Evolutionary conservation across 2,329 filamentous ascomycete genomes (phyloP).

Genomic region (Venturia aucupariae): DNA sequence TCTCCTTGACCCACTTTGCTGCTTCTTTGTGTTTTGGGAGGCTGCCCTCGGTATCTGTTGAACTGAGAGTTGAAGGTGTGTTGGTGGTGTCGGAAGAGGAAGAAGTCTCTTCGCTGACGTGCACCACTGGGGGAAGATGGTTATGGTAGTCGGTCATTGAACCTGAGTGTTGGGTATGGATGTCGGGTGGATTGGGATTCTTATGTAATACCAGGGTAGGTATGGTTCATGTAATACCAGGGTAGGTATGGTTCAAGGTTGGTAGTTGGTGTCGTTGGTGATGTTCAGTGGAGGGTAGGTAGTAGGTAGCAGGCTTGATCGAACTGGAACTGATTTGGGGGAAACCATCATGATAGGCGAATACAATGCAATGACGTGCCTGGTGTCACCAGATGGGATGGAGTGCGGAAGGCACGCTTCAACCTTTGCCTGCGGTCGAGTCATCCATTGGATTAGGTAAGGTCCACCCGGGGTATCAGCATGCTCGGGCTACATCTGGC

Average conservation of each 20-base stretch:
- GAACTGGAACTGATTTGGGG: no score
- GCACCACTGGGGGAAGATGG: neutral
- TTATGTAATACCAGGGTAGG: no score
- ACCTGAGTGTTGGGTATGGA: no score
- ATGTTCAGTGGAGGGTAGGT: neutral
- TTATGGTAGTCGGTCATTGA: neutral
- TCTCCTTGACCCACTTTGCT: slow-evolving; percentile 4
- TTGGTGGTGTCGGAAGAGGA: neutral
- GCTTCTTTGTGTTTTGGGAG: neutral
- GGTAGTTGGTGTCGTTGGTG: neutral
- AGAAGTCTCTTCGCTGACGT: neutral
- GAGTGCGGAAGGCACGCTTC: neutral
- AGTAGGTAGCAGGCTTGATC: no score
- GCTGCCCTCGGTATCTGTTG: neutral
- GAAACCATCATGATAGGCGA: neutral
- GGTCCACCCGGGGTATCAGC: no score
- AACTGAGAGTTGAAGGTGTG: neutral
- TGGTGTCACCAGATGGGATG: neutral
- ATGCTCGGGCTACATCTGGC: no score
- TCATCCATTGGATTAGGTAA: no score
- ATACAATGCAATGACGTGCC: neutral
- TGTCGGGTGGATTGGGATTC: no score
- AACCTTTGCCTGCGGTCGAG: neutral
- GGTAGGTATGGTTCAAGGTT: no score
- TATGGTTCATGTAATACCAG: no score